Percentiles rank a stretch among this genome's conserved stretches.
Evolutionary conservation across 345 rosid species (phyloP).

Genomic region (Acer yangbiense): DNA sequence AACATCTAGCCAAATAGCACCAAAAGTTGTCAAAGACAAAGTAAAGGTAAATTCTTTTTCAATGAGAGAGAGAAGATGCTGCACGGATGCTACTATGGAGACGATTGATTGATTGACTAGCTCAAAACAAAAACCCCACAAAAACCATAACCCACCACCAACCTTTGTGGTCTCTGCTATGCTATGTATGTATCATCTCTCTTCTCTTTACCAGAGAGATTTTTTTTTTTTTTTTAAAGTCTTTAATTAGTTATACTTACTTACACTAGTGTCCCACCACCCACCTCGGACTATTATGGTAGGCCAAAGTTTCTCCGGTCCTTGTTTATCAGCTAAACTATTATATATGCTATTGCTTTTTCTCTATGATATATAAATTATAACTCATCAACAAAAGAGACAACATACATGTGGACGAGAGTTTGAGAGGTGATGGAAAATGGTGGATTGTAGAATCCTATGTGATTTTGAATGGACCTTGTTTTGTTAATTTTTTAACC

Average conservation of each 20-base stretch:
- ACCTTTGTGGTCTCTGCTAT: slow-evolving; percentile 3
- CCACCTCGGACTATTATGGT: slow-evolving; percentile 36
- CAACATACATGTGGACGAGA: slow-evolving; percentile 30
- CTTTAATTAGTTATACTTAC: neutral
- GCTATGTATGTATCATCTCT: neutral
- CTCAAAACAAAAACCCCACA: neutral
- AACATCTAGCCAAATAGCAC: slow-evolving; percentile 27
- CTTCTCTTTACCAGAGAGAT: slow-evolving; percentile 1
- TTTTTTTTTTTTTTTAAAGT: neutral
- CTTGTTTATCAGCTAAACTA: too few species aligned
- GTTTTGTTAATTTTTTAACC: slow-evolving; percentile 7
- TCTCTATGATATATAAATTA: neutral
- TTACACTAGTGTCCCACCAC: slow-evolving; percentile 24
- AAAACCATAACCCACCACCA: slow-evolving; percentile 10
- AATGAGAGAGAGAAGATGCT: slow-evolving; percentile 35
- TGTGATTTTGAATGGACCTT: slow-evolving; percentile 43
- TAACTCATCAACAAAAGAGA: slow-evolving; percentile 23
- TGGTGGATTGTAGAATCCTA: slow-evolving; percentile 52
- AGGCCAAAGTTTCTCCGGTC: slow-evolving; percentile 33
- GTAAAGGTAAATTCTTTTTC: slow-evolving; percentile 30
- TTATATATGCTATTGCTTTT: slow-evolving; percentile 11
- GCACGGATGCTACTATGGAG: slow-evolving; percentile 28
- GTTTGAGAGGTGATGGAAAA: neutral
- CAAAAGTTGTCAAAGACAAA: slow-evolving; percentile 26
- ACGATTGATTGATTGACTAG: slow-evolving; percentile 20